phyloP scores from a whole-genome alignment of 2,329 filamentous ascomycete species.

The Zymoseptoria tritici region DNA sequence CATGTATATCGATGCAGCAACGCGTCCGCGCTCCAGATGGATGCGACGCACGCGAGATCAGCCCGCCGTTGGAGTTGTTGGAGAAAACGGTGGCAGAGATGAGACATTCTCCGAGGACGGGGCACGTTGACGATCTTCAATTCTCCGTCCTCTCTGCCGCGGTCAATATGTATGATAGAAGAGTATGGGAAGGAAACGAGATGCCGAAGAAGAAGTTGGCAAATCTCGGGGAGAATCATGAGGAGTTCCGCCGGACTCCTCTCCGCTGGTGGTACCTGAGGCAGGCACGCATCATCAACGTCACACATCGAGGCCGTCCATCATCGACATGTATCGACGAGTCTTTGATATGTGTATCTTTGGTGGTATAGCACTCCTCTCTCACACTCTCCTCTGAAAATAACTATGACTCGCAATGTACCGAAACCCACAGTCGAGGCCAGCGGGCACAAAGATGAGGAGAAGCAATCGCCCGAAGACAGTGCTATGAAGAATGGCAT shows the following conservation, averaged over 20 bases:
- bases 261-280: not conserved
- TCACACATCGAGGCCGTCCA: not conserved
- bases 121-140: not conserved
- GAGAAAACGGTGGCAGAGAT: not conserved
- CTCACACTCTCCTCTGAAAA: not conserved
- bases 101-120: not conserved
- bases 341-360: no score
- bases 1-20: not conserved
- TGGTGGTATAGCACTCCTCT: no score
- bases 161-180: not conserved
- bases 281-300: not conserved
- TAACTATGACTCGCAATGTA: not conserved
- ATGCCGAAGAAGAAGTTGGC: not conserved
- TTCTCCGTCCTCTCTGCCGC: not conserved
- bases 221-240: not conserved
- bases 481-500: slow-evolving; percentile 29
- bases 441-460: not conserved
- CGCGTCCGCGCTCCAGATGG: not conserved
- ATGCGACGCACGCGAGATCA: not conserved
- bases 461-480: slow-evolving; percentile 24
- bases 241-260: not conserved
- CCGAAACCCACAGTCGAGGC: not conserved
- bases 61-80: not conserved
- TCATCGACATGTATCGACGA: not conserved
- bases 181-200: not conserved